Evolutionary conservation across 2,329 filamentous ascomycete genomes (phyloP), one percentile per base, ranked within the genome.

Genomic region (Grosmannia penicillata): DNA sequence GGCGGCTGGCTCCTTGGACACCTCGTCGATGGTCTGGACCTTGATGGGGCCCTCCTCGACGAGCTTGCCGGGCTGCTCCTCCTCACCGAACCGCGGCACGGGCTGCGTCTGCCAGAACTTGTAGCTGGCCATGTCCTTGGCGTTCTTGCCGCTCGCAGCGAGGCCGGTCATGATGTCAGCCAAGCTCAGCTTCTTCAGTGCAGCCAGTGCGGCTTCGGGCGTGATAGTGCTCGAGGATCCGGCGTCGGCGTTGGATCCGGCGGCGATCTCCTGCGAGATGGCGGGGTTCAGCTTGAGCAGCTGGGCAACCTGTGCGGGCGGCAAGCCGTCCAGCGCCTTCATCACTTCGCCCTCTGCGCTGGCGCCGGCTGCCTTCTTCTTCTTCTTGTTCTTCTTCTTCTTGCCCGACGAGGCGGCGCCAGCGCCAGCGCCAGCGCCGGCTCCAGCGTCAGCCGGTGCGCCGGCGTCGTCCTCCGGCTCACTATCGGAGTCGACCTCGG

Each of bases 31-130:
- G 43, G 81, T 79, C 51, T 89, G 82, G 15, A 78, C 63, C 60
- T 79, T 82, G 55, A 98, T 82, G 0, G 87, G 85, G 0, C 91
- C 91, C 51, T 96, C 87, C 45, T 76, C 66, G 35, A 76, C 52
- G 27, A 60, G 54, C 45, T 68, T 62, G 13, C 53, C 49, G 4
- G 26, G 15, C 30, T 17, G 19, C 30, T 46, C 42, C 11, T 37
- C 44, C 56, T 78, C 65, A 51, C 72, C 78, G 53, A 96, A 94
- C 53, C 78, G 79, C 36, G 83, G 82, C 42, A 98, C 91, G 1
- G 91, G 91, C 59, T 98, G 91, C 33, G 91, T 98, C 58, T 85
- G 78, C 91, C 91, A 98, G 65, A 98, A 98, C 61, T 93, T 95
- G 70, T 96, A 95, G 42, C 79, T 83, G 7, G 80, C 86, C 85